These are phyloP conservation scores for Fusarium illudens DNA, from an alignment of 2,329 filamentous ascomycete genomes.

Conservation along the genomic window DNA sequence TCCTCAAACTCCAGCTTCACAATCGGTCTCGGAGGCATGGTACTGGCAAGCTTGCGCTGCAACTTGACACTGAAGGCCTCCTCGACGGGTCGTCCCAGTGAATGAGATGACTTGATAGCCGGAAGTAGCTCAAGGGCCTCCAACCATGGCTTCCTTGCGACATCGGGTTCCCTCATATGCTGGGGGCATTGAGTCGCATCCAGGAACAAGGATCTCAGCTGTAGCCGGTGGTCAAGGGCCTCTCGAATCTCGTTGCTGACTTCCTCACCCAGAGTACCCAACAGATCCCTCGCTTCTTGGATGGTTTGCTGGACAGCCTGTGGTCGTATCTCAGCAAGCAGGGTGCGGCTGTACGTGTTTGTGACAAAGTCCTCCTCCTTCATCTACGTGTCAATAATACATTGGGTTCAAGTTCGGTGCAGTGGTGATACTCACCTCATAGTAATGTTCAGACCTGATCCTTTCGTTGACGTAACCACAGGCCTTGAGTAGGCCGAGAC, in stretches of 20 bases:
- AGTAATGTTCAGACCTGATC: conserved; percentile 86
- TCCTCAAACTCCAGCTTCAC: conserved; percentile 78
- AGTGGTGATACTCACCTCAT: conserved; percentile 68
- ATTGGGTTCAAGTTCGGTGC: no score
- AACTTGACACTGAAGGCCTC: conserved; percentile 91
- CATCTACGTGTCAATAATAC: conserved; percentile 2
- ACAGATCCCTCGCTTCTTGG: conserved; percentile 60
- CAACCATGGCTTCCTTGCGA: conserved; percentile 61
- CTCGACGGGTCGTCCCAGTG: conserved; percentile 70
- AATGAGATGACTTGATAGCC: conserved; percentile 66
- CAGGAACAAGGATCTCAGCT: conserved; percentile 72
- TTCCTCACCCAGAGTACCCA: conserved; percentile 54
- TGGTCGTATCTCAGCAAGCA: conserved; percentile 72
- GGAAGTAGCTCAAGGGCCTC: conserved; percentile 61
- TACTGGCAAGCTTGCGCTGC: conserved; percentile 90
- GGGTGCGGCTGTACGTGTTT: conserved; percentile 83
- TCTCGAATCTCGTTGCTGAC: conserved; percentile 53
- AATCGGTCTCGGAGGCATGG: conserved; percentile 90
- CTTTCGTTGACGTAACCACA: conserved; percentile 81
- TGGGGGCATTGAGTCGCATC: conserved; percentile 59
- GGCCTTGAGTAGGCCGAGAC: conserved; percentile 82
- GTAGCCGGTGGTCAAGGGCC: conserved; percentile 72
- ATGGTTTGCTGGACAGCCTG: conserved; percentile 65
- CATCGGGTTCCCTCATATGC: conserved; percentile 55
- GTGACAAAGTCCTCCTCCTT: conserved; percentile 97